Evolutionary conservation across 2,329 filamentous ascomycete genomes (phyloP), one percentile per base, ranked within the genome.

Genomic region (Xylariomycetidae sp.): DNA sequence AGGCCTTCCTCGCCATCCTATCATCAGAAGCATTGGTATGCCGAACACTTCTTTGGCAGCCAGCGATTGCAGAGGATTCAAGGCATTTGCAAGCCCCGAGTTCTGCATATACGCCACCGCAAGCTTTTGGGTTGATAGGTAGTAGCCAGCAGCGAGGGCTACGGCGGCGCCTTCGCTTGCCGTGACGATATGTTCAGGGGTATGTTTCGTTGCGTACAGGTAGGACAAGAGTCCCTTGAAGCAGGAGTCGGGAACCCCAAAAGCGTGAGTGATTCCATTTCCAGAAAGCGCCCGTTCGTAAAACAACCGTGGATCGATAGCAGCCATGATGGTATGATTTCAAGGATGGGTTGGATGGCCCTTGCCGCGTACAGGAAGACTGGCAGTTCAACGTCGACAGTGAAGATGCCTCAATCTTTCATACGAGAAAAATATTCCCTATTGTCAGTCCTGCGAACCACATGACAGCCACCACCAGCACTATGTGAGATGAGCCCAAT

Each of bases 141-240:
- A 18, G 16, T 33, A 80, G 1, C 77, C 71, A 0, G 81, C 85
- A 6, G 81, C 73, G 3, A 82, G 81, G 6, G 82, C 76, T 11
- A 86, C 63, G 2, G 80, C 81, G 2, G 77, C 79, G 17, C 77
- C 80, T 9, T 76, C 75, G 4, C 81, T 78, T 0, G 74, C 79
- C 5, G 31, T 28, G 30, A 57, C 40, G 11, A 25, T 36, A 7
- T 33, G 31, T 18, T 27, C n/a, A 9, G 31, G 23, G n/a, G 23
- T 23, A n/a, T 16, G 23, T 20, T 15, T 33, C 4, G 31, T 33
- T 7, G 23, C 31, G 6, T 16, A 14, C 16, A 33, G 20, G 14
- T 15, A 33, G 15, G 13, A 16, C 13, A 33, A 20, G 2, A 33
- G 16, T 15, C 31, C 31, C 8, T 20, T 33, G 12, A 33, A 14